Conservation (phyloP, 345 rosid genomes). For the Bretschneidera sinensis region DNA sequence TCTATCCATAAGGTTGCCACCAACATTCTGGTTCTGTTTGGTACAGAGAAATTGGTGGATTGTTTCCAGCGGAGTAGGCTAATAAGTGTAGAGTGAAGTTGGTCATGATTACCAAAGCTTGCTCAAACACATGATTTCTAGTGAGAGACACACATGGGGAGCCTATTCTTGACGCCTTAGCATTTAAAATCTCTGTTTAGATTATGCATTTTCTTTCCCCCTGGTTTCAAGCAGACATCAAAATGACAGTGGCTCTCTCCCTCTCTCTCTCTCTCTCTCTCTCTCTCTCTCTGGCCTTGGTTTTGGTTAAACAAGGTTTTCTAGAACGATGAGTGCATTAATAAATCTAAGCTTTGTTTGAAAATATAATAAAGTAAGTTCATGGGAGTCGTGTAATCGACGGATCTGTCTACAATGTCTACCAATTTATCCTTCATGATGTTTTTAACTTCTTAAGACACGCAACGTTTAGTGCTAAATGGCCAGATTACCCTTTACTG, state of each 20-base stretch:
- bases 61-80: neutral
- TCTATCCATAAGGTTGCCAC: constrained; percentile 39
- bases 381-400: constrained; percentile 46
- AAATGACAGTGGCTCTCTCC: constrained; percentile 21
- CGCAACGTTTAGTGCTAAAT: neutral
- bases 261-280: constrained; percentile 16
- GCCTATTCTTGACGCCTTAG: constrained; percentile 18
- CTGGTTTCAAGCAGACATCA: constrained; percentile 1
- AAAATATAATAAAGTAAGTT: constrained; percentile 12
- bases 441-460: constrained; percentile 5
- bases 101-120: constrained; percentile 37
- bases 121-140: constrained; percentile 43
- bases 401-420: constrained; percentile 34
- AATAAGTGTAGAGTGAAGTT: constrained; percentile 11
- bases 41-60: constrained; percentile 16
- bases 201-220: neutral
- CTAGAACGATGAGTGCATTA: constrained; percentile 7
- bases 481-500: neutral
- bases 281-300: constrained; percentile 21
- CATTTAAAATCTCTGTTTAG: constrained; percentile 19
- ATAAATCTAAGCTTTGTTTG: constrained; percentile 12
- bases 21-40: constrained; percentile 31
- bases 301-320: constrained; percentile 29
- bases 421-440: constrained; percentile 6
- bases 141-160: constrained; percentile 19